Evolutionary conservation across 139 green algal genomes (phyloP).

Genomic region (Chlorella sp.): DNA sequence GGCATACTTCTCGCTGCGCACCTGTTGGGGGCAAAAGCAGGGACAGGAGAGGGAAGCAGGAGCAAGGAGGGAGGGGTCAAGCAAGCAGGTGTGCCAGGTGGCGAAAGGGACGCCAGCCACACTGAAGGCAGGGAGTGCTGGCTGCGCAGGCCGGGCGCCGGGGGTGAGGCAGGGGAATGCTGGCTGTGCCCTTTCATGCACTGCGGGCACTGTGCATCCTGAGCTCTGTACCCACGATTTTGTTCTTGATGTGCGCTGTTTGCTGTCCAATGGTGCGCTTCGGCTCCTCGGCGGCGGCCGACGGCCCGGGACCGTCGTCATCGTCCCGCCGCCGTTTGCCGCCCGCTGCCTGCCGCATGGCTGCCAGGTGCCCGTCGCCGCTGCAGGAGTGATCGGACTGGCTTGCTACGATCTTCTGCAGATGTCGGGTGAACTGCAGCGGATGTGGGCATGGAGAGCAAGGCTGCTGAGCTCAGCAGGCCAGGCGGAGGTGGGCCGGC

Average conservation of each 20-base stretch:
- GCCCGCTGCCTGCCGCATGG: background rate
- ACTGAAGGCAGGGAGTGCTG: too few species aligned
- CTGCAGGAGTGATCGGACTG: background rate
- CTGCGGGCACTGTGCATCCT: too few species aligned
- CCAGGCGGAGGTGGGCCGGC: background rate
- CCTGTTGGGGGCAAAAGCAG: background rate
- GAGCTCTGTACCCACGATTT: constrained; percentile 57
- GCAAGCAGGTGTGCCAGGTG: background rate
- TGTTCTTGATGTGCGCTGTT: constrained; percentile 87
- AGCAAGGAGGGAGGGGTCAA: too few species aligned
- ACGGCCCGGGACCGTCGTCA: background rate
- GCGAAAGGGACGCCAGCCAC: background rate
- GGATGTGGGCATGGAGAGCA: too few species aligned
- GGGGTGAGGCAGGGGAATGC: too few species aligned
- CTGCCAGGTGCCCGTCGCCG: background rate
- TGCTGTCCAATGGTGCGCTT: constrained; percentile 68
- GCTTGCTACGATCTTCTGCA: background rate
- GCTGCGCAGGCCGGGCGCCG: too few species aligned
- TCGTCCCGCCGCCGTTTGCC: constrained; percentile 39
- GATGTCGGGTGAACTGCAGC: background rate
- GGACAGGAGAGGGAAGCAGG: too few species aligned
- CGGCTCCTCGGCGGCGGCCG: background rate
- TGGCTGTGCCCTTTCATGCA: too few species aligned
- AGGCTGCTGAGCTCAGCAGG: background rate
- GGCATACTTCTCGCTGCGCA: constrained; percentile 71